A percentile compares a stretch with the other conserved stretches of the same genome.
Evolutionary conservation across 2,329 filamentous ascomycete genomes (phyloP).

Genomic region (Plenodomus biglobosus): DNA sequence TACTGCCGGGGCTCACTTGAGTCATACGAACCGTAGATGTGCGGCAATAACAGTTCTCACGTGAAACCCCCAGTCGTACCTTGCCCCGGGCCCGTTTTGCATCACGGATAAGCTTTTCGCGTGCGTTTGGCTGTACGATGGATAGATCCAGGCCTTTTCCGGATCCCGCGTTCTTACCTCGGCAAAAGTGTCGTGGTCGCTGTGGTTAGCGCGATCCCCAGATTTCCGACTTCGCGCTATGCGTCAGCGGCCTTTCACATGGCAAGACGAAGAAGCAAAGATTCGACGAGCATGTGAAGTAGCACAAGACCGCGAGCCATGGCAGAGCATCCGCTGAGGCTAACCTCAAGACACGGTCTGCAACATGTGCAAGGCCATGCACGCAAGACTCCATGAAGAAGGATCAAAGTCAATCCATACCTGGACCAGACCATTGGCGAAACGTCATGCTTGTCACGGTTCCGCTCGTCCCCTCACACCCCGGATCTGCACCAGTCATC

Average conservation of each 20-base stretch:
- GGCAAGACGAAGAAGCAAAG: conserved; percentile 16
- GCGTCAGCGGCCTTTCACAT: conserved; percentile 32
- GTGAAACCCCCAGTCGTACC: neutral
- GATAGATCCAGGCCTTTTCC: conserved; percentile 14
- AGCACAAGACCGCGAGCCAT: conserved; percentile 25
- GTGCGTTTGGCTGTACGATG: neutral
- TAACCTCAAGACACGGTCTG: neutral
- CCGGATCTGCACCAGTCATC: conserved; percentile 27
- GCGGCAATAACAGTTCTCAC: neutral
- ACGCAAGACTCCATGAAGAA: neutral
- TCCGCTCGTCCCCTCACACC: conserved; percentile 28
- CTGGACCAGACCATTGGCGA: conserved; percentile 25
- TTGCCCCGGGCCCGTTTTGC: too few species aligned
- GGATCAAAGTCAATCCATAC: neutral
- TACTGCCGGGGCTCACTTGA: neutral
- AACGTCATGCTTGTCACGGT: conserved; percentile 37
- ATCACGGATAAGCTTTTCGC: neutral
- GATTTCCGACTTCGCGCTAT: conserved; percentile 10
- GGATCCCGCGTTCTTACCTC: conserved; percentile 11
- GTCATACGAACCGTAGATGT: neutral
- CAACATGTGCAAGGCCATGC: neutral
- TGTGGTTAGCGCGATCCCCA: conserved; percentile 8
- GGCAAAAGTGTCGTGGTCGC: conserved; percentile 7
- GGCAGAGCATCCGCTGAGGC: neutral
- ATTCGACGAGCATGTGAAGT: conserved; percentile 33